A percentile compares a stretch with the other conserved stretches of the same genome.
phyloP scores from a whole-genome alignment of 2,329 filamentous ascomycete species.

The Biscogniauxia mediterranea region DNA sequence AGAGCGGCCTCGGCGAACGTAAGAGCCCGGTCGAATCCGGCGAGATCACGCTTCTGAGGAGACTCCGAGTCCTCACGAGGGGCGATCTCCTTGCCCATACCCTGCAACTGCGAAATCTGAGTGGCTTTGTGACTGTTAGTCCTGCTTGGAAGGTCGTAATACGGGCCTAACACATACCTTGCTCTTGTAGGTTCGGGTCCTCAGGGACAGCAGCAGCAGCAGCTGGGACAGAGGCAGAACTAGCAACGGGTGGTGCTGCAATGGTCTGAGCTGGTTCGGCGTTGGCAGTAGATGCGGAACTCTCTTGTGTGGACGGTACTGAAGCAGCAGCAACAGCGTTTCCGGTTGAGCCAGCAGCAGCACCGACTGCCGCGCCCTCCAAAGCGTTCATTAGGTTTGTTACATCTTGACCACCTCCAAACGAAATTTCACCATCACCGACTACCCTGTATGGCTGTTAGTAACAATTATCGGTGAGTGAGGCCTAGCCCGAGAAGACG shows the following conservation, averaged over 20 bases:
- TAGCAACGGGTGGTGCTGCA: background rate
- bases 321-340: conserved; percentile 20
- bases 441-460: conserved; percentile 33
- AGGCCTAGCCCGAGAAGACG: conserved; percentile 11
- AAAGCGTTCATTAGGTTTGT: conserved; percentile 44
- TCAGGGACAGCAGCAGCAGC: conserved; percentile 7
- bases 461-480: conserved; percentile 4
- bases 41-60: conserved; percentile 37
- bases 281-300: conserved; percentile 12
- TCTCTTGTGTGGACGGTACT: background rate
- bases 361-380: conserved; percentile 42
- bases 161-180: conserved; percentile 29
- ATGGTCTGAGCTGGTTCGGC: conserved; percentile 6
- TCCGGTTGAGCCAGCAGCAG: conserved; percentile 25
- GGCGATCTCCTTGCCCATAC: conserved; percentile 49
- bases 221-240: conserved; percentile 3
- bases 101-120: conserved; percentile 44
- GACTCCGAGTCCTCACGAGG: conserved; percentile 35
- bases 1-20: conserved; percentile 39
- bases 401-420: conserved; percentile 44
- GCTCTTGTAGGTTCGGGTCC: conserved; percentile 36
- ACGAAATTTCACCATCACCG: conserved; percentile 36
- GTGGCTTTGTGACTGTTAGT: conserved; percentile 30
- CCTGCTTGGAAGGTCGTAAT: background rate
- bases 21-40: conserved; percentile 41